phyloP scores from a whole-genome alignment of 164 flowering plant species.

The Stephania japonica region DNA sequence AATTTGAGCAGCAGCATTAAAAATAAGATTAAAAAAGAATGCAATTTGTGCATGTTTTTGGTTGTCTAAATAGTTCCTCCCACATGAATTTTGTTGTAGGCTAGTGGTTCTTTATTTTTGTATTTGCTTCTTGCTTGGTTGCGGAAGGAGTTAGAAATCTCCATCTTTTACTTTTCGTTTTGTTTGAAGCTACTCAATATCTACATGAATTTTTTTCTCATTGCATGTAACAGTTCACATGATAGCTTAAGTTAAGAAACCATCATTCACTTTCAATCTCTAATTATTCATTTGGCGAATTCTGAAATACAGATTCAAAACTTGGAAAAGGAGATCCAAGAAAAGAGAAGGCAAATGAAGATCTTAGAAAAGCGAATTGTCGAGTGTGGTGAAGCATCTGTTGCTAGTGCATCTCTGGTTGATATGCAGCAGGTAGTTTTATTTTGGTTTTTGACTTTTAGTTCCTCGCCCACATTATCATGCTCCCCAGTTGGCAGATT shows the following conservation, averaged over 20 bases:
- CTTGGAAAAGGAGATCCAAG: slow-evolving; percentile 81
- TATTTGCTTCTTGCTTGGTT: neutral
- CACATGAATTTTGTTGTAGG: neutral
- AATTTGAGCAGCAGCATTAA: too few relatives aligned
- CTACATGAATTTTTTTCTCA: neutral
- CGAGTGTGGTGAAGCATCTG: slow-evolving; percentile 81
- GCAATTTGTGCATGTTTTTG: neutral
- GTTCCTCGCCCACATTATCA: neutral
- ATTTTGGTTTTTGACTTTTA: neutral
- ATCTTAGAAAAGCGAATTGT: slow-evolving; percentile 71
- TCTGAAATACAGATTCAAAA: slow-evolving; percentile 58
- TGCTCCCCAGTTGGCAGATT: neutral
- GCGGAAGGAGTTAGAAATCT: neutral
- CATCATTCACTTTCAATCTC: neutral
- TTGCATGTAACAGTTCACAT: neutral
- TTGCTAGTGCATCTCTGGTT: slow-evolving; percentile 70
- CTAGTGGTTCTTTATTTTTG: neutral
- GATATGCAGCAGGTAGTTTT: slow-evolving; percentile 93
- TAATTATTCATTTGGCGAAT: neutral
- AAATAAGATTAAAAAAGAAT: too few relatives aligned
- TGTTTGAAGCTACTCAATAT: neutral
- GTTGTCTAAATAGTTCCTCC: neutral
- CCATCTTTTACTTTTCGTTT: neutral
- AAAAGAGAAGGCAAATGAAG: slow-evolving; percentile 75
- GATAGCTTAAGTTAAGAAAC: neutral